These are phyloP conservation scores for Lactarius pseudohatsudake DNA, from an alignment of 768 basidiomycete genomes.

Conservation along the genomic window DNA sequence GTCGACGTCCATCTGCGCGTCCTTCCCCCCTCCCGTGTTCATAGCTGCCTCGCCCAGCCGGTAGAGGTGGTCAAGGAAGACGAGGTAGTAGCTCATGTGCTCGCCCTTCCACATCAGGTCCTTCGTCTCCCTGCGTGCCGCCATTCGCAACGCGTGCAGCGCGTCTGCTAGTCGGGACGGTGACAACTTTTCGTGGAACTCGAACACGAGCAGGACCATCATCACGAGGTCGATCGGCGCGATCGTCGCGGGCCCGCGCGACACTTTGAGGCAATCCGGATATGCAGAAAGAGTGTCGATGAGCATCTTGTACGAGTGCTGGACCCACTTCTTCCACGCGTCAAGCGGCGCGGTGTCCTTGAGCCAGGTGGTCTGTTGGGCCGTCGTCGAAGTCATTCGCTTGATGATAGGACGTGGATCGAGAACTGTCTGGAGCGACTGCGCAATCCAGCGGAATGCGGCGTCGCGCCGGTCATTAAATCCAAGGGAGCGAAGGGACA, in stretches of 20 bases:
- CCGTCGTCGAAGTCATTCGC: conserved; percentile 35
- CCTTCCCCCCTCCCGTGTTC: neutral
- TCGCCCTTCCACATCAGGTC: conserved; percentile 21
- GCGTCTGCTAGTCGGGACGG: neutral
- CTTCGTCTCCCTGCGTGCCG: conserved; percentile 19
- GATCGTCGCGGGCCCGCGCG: conserved; percentile 18
- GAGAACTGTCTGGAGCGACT: conserved; percentile 52
- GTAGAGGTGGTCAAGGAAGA: conserved; percentile 9
- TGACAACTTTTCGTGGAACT: conserved; percentile 15
- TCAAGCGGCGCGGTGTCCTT: conserved; percentile 15
- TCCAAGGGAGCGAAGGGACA: conserved; percentile 38
- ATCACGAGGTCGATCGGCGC: conserved; percentile 28
- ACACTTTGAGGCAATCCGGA: conserved; percentile 15
- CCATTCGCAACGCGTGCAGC: conserved; percentile 16
- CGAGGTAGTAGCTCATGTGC: conserved; percentile 18
- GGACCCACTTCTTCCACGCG: conserved; percentile 14
- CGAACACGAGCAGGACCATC: conserved; percentile 22
- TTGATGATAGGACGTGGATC: conserved; percentile 38
- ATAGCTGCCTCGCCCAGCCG: conserved; percentile 4
- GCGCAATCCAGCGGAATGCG: conserved; percentile 58
- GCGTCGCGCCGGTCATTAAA: conserved; percentile 53
- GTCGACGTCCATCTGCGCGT: conserved; percentile 9
- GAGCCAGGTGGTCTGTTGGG: conserved; percentile 54
- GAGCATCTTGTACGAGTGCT: conserved; percentile 18
- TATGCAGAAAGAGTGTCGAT: conserved; percentile 10